Base-by-base conservation (phyloP, 2,329 filamentous ascomycete species). In the Beauveria sp. region DNA sequence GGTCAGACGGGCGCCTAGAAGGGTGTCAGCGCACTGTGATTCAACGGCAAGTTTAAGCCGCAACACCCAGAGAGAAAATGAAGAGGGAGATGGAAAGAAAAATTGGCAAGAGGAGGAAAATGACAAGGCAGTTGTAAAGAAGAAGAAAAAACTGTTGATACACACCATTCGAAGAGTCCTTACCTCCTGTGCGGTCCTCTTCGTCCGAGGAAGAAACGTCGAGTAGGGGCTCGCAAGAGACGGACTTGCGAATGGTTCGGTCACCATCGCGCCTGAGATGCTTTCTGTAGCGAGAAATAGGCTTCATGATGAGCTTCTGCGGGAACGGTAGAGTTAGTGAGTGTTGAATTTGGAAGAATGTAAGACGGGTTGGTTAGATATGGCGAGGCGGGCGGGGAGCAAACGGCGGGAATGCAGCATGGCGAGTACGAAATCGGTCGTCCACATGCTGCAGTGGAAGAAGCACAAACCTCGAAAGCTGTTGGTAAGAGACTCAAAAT, bases 171-270 rank as follows among this genome's bases (percentile, higher is more conserved):
- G 40, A 56, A 50, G 42, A 55, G 49, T 55, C 34, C 61, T 51
- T 57, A 63, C 61, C 61, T 57, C 61, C 49, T n/a, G 56, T 40
- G 53, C 61, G 58, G 26, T 63, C 62, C 42, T 63, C 62, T 40
- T 63, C 62, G n/a, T 63, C 62, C 9, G 62, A 63, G 42, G 62
- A 63, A 14, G 58, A 61, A 3, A 60, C 3, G 46, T 63, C 62
- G 22, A 63, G 51, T 20, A 63, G 28, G 1, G 62, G 58, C 58
- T 63, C 62, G 22, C 53, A 60, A n/a, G 62, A 63, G 26, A 61
- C 58, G 16, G 62, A 63, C 53, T 63, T 63, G 57, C 62, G 62
- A 46, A 63, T 61, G 20, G 58, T 63, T 22, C 58, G 57, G 38
- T 53, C 34, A n/a, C 57, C 58, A n/a, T 60, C 52, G 42, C 57